Base-by-base conservation (phyloP, 2,329 filamentous ascomycete species). In the Nectriaceae sp. region DNA sequence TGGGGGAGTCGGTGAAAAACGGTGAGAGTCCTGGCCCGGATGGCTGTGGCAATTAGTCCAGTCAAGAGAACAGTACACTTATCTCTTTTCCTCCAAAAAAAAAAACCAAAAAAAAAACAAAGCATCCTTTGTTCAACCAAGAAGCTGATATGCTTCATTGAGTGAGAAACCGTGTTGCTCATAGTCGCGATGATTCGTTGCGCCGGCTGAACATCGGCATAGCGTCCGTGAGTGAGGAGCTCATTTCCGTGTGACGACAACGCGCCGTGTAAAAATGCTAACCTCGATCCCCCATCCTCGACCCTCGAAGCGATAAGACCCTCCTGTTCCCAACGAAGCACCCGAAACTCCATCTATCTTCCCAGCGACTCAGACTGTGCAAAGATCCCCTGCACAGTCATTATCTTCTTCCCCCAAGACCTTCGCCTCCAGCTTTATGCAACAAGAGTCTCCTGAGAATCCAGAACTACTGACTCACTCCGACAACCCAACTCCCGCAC, bases 391-490 rank as follows among this genome's bases (percentile, higher is more conserved):
- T 67, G 79, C 79, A 81, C 78, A 78, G 79, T 79, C 61, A 47
- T 49, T 70, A 65, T 61, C 63, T 55, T 52, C 55, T 44, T 56
- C 49, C 55, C 59, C 62, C 63, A 61, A 60, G 55, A 66, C 60
- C 63, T 60, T 56, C 61, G 57, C 64, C 68, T 67, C 66, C 67
- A 76, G 70, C 82, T 85, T 79, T 83, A 86, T 86, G 83, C 83
- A 84, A 75, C 75, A 73, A 78, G 79, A 77, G 76, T 73, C 73
- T 56, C 63, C 64, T 61, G 72, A 75, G 66, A 71, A 64, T 75
- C 70, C 72, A 69, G 65, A 72, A 70, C 65, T 65, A 58, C 64
- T 62, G 63, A 66, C 63, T 57, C 70, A 70, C 53, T 61, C 68
- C 58, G 69, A 59, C 67, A 64, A 61, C 59, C 54, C 70, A 52